Conservation (phyloP, 108 stramenopile species). For the Nannochloropsis gaditana region DNA sequence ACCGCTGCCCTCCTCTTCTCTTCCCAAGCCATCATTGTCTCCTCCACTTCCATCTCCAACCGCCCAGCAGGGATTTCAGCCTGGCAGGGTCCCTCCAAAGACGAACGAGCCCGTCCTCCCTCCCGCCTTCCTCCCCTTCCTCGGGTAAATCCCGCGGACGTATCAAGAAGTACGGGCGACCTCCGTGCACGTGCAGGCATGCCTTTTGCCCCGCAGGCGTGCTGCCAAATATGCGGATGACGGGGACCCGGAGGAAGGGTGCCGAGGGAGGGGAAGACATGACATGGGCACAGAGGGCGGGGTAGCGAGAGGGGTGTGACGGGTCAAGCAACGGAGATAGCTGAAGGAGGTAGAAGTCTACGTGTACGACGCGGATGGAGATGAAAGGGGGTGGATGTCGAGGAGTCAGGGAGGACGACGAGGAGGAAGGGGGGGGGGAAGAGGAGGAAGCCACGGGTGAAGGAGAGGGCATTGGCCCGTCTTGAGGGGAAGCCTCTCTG, state of each 20-base stretch:
- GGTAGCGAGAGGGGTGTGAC: constrained; percentile 15
- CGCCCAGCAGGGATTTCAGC: constrained; percentile 32
- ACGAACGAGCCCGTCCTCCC: neutral
- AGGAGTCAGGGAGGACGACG: neutral
- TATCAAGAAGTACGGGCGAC: constrained; percentile 43
- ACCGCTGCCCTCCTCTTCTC: constrained; percentile 10
- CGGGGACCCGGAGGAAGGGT: constrained; percentile 23
- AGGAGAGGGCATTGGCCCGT: too few species aligned
- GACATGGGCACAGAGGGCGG: neutral
- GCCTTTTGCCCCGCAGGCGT: constrained; percentile 53
- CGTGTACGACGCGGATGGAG: constrained; percentile 44
- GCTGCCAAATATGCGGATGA: constrained; percentile 54
- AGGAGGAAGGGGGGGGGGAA: neutral
- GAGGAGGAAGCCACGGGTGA: neutral
- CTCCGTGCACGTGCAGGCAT: constrained; percentile 55
- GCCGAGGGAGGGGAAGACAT: neutral
- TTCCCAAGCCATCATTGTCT: constrained; percentile 23
- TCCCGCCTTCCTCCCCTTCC: constrained; percentile 18
- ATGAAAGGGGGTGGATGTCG: constrained; percentile 21
- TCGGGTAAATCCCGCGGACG: constrained; percentile 33
- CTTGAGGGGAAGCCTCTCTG: too few species aligned
- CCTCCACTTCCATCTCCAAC: constrained; percentile 39
- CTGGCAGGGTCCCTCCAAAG: constrained; percentile 28
- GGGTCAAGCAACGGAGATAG: constrained; percentile 25
- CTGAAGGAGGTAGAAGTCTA: constrained; percentile 35